Evolutionary conservation across 2,329 filamentous ascomycete genomes (phyloP).

Genomic region (Truncatella angustata): DNA sequence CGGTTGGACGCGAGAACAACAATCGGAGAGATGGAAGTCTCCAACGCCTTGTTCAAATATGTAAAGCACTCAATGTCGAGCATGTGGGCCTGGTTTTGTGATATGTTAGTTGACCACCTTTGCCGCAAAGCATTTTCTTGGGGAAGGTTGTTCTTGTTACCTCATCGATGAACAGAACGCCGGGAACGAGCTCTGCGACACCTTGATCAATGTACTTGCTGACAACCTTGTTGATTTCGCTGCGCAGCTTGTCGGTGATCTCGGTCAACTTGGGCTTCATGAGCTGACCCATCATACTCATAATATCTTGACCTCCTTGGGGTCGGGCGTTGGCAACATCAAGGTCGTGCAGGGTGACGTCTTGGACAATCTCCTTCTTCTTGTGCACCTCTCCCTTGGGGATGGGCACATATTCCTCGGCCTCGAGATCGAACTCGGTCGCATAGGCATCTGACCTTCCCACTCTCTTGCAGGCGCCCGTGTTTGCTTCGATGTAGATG

Average conservation of each 20-base stretch:
- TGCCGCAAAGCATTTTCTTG: too few species aligned
- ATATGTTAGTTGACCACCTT: conserved; percentile 12
- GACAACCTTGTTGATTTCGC: conserved; percentile 98
- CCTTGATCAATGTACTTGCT: conserved; percentile 99
- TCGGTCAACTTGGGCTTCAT: conserved; percentile 99
- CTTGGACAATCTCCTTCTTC: conserved; percentile 98
- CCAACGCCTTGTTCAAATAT: conserved; percentile 96
- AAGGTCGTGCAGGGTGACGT: conserved; percentile 94
- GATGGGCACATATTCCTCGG: conserved; percentile 97
- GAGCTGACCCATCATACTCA: conserved; percentile 99
- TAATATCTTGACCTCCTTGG: conserved; percentile 97
- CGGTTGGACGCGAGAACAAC: conserved; percentile 97
- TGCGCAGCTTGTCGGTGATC: conserved; percentile 94
- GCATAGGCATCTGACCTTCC: conserved; percentile 95
- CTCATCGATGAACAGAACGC: conserved; percentile 98
- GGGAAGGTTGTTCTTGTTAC: conserved; percentile 45
- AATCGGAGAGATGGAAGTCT: conserved; percentile 91
- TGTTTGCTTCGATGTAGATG: conserved; percentile 99
- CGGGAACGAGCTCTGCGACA: conserved; percentile 95
- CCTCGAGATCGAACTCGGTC: conserved; percentile 97
- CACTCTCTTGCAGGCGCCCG: conserved; percentile 94
- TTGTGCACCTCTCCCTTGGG: conserved; percentile 99
- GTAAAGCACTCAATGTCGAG: conserved; percentile 99
- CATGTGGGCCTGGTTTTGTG: conserved; percentile 95
- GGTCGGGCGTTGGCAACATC: conserved; percentile 94